These are phyloP conservation scores for Ustilago trichophora DNA, from an alignment of 1,284 basidiomycete species.

Conservation along the genomic window DNA sequence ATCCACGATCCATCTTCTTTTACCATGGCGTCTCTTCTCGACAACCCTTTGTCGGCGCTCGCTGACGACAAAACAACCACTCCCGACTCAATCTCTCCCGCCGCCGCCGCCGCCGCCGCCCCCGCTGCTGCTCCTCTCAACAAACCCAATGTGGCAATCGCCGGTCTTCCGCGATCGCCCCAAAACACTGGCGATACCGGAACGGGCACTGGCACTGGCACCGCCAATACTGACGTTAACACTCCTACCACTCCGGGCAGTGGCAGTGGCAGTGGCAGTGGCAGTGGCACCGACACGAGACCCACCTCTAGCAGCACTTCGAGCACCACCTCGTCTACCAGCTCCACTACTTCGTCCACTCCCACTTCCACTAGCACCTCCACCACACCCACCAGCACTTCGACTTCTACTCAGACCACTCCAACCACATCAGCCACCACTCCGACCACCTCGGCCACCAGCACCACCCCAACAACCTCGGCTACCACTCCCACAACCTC, in stretches of 20 bases:
- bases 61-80: neutral
- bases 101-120: no score
- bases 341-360: slow-evolving; percentile 3
- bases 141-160: neutral
- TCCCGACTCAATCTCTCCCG: slow-evolving; percentile 6
- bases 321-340: neutral
- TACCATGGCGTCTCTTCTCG: no score
- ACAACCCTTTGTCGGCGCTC: no score
- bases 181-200: slow-evolving; percentile 3
- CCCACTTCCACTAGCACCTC: slow-evolving; percentile 18
- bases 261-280: neutral
- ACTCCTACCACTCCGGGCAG: neutral
- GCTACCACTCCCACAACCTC: slow-evolving; percentile 14
- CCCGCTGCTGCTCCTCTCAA: slow-evolving; percentile 1
- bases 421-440: slow-evolving; percentile 11
- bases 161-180: slow-evolving; percentile 20
- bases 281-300: neutral
- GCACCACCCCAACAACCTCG: slow-evolving; percentile 2
- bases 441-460: slow-evolving; percentile 10
- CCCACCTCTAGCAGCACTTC: slow-evolving; percentile 1
- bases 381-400: slow-evolving; percentile 3
- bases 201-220: neutral
- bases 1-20: neutral
- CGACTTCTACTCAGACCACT: slow-evolving; percentile 14
- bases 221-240: neutral